Conservation (phyloP, 768 basidiomycete species). For the Tylopilus intermedius region DNA sequence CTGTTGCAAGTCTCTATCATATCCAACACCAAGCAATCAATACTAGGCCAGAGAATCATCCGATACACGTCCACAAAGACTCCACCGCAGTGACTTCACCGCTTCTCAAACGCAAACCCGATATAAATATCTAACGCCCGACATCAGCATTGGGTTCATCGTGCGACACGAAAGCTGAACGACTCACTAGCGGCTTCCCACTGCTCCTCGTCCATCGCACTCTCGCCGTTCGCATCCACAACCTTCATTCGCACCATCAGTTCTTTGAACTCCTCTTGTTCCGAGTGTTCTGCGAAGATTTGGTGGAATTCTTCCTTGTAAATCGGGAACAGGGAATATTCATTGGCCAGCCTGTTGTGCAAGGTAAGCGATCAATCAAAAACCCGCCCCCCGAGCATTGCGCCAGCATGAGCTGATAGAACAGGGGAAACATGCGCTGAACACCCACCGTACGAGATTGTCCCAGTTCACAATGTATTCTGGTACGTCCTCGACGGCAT, state of each 20-base stretch:
- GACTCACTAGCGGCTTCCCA: slow-evolving; percentile 98
- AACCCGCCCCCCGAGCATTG: too few species aligned
- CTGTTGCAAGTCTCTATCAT: neutral
- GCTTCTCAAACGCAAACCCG: slow-evolving; percentile 87
- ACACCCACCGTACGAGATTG: slow-evolving; percentile 73
- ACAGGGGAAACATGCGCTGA: neutral
- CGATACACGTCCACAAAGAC: neutral
- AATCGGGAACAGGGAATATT: slow-evolving; percentile 67
- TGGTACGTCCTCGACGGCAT: slow-evolving; percentile 95
- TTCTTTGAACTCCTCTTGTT: slow-evolving; percentile 75
- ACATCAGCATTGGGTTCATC: slow-evolving; percentile 4
- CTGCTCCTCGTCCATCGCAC: slow-evolving; percentile 90
- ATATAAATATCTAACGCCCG: slow-evolving; percentile 74
- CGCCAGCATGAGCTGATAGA: too few species aligned
- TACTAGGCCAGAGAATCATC: slow-evolving; percentile 4
- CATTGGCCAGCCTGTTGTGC: slow-evolving; percentile 66
- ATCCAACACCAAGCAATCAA: slow-evolving; percentile 4
- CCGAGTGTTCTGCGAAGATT: slow-evolving; percentile 76
- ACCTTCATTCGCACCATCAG: slow-evolving; percentile 90
- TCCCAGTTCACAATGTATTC: slow-evolving; percentile 98
- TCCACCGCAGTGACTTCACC: slow-evolving; percentile 17
- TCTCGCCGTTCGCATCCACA: slow-evolving; percentile 78
- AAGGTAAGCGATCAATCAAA: slow-evolving; percentile 10
- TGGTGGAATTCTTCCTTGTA: slow-evolving; percentile 91
- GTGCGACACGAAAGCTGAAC: neutral